These are phyloP conservation scores for Suillus brevipes DNA, from an alignment of 768 basidiomycete genomes.

Conservation along the genomic window DNA sequence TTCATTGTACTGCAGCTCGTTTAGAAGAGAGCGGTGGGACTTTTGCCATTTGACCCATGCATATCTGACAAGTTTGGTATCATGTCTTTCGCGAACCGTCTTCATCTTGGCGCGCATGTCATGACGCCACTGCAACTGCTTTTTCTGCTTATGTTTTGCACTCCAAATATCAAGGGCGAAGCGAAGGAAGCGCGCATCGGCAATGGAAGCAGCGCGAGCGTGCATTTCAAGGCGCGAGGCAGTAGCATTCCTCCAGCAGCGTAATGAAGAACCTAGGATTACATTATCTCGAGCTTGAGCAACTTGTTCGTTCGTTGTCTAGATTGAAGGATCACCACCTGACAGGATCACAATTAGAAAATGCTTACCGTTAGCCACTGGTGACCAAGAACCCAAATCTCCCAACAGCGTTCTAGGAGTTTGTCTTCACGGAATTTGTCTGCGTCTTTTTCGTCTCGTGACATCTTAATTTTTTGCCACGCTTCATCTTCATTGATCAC, in stretches of 20 bases:
- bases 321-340: conserved; percentile 14
- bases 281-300: conserved; percentile 66
- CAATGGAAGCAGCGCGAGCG: conserved; percentile 43
- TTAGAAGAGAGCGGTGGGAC: conserved; percentile 48
- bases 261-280: conserved; percentile 56
- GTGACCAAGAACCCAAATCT: conserved; percentile 71
- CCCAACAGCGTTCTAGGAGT: conserved; percentile 70
- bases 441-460: conserved; percentile 69
- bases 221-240: conserved; percentile 39
- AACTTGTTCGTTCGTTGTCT: conserved; percentile 77
- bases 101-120: conserved; percentile 76
- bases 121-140: conserved; percentile 60
- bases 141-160: conserved; percentile 49
- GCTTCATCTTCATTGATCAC: conserved; percentile 70
- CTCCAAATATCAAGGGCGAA: conserved; percentile 54
- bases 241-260: conserved; percentile 57
- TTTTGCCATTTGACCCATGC: conserved; percentile 71
- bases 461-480: conserved; percentile 75
- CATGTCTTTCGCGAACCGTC: conserved; percentile 54
- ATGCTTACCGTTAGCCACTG: conserved; percentile 71
- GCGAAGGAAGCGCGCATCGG: conserved; percentile 46
- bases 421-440: conserved; percentile 64
- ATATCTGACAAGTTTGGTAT: conserved; percentile 52
- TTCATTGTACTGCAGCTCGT: conserved; percentile 51
- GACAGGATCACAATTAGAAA: conserved; percentile 15